Evolutionary conservation across 345 rosid genomes (phyloP), one percentile per base, ranked within the genome.

Genomic region (Eucalyptus grandis): DNA sequence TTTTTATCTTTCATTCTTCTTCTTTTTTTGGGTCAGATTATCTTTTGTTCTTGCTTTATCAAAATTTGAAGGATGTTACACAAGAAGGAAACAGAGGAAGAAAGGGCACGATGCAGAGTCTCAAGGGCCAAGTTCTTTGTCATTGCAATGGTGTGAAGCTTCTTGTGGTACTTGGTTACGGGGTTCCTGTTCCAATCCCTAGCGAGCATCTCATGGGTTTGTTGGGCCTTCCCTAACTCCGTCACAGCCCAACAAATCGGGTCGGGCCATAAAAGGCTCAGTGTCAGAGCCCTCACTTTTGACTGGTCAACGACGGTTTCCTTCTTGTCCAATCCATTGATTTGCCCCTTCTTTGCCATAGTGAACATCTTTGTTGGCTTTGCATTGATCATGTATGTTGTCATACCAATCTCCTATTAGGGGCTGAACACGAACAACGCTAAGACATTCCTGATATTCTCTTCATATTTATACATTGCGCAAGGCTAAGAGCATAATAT

Each of bases 81-180:
- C 15, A 87, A 89, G 88, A 87, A 89, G 56, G 89, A 87, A 54
- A 86, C 34, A 10, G 9, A 47, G 50, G 53, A 54, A 49, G 62
- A 31, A 19, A 67, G 16, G 80, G 43, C 22, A 8, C 21, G 12
- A 34, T 67, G 16, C 22, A 31, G 40, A 31, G 80, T 67, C 80
- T 44, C 90, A 6, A 69, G 90, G 51, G 88, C 51, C 40, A 80
- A 87, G 86, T 89, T 89, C 90, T 89, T 89, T 54, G 21, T 89
- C 58, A 80, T 87, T 31, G 87, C 86, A 21, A 30, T 89, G 67
- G 21, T 17, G 10, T 87, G 47, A 56, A 89, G 90, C 86, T 89
- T 89, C 87, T 4, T 67, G 31, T 89, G 90, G 90, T 89, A 89
- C 34, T 14, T 77, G 31, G 58, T 87, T 77, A 83, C 65, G 9